Base-by-base conservation (phyloP, 805 yeast genomes). In the Lipomyces kockii region DNA sequence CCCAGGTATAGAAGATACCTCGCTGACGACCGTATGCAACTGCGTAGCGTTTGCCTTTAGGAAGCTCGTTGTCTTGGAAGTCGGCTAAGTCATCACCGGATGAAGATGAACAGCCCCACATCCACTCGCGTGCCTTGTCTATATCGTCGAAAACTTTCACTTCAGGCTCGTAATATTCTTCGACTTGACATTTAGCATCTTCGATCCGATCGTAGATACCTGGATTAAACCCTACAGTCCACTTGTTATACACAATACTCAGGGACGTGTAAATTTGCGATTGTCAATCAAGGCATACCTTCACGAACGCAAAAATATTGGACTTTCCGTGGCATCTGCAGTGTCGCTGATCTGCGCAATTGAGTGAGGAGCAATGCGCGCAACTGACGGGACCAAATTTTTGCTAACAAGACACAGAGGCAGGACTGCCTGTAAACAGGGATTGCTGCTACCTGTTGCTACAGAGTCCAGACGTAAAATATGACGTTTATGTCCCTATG, bases 1-100 rank as follows among this genome's bases (percentile, higher is more conserved):
- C 74, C 97, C 97, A 92, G 22, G 77, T 76, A 7, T 64, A 71
- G 76, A 79, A 91, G 0, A 91, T 80, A 0, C 97, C 97, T 1
- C 78, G 73, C 1, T 68, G 64, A 20, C 86, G 78, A 0, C 92
- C 91, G 3, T 76, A 78, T 35, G 78, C 80, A 1, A 87, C 90
- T 0, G 89, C 90, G 71, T 87, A 87, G n/a, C 55, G 52, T 34
- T 53, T 66, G 20, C 53, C 32, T 8, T 5, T n/a, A 14, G 61
- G 54, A 5, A 25, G 39, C 29, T 29, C 39, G 27, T 49, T 35
- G 43, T 29, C 49, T 12, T 43, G 46, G 32, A 60, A 34, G 35
- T 27, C 39, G n/a, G 12, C 9, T 20, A 46, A 34, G 56, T n/a
- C 62, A 39, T 60, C 62, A 49, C 14, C 27, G 14, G 25, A n/a